Evolutionary conservation across 805 yeast genomes (phyloP).

Genomic region (Clavispora santaluciae): DNA sequence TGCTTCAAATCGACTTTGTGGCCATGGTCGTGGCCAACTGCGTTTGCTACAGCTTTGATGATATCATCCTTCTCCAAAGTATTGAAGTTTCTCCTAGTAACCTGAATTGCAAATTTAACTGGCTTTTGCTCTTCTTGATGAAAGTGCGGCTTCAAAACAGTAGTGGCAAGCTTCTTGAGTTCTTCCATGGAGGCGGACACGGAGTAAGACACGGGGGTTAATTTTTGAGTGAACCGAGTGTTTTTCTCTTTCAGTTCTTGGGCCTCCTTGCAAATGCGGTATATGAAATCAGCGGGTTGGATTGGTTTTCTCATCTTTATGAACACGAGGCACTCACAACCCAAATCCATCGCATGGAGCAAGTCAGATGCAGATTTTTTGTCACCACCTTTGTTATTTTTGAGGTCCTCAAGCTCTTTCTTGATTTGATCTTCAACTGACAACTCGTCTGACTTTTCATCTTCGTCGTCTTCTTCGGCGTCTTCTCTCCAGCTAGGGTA

Average conservation of each 20-base stretch:
- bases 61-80: slow-evolving; percentile 67
- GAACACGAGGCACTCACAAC: slow-evolving; percentile 81
- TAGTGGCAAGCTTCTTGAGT: slow-evolving; percentile 51
- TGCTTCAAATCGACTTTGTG: slow-evolving; percentile 78
- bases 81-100: slow-evolving; percentile 74
- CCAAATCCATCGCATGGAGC: slow-evolving; percentile 56
- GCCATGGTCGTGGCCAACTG: slow-evolving; percentile 63
- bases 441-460: slow-evolving; percentile 24
- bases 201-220: slow-evolving; percentile 76
- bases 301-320: slow-evolving; percentile 77
- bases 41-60: slow-evolving; percentile 64
- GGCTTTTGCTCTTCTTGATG: slow-evolving; percentile 43
- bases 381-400: slow-evolving; percentile 39
- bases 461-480: slow-evolving; percentile 21
- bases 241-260: slow-evolving; percentile 46
- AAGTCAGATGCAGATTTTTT: slow-evolving; percentile 26
- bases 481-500: slow-evolving; percentile 19
- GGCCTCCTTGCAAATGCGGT: slow-evolving; percentile 58
- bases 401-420: slow-evolving; percentile 63
- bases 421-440: slow-evolving; percentile 75
- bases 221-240: slow-evolving; percentile 70
- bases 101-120: slow-evolving; percentile 70
- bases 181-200: slow-evolving; percentile 70
- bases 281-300: slow-evolving; percentile 69
- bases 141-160: slow-evolving; percentile 65